Evolutionary conservation across 2,329 filamentous ascomycete genomes (phyloP).

Genomic region (Exophiala mesophila): DNA sequence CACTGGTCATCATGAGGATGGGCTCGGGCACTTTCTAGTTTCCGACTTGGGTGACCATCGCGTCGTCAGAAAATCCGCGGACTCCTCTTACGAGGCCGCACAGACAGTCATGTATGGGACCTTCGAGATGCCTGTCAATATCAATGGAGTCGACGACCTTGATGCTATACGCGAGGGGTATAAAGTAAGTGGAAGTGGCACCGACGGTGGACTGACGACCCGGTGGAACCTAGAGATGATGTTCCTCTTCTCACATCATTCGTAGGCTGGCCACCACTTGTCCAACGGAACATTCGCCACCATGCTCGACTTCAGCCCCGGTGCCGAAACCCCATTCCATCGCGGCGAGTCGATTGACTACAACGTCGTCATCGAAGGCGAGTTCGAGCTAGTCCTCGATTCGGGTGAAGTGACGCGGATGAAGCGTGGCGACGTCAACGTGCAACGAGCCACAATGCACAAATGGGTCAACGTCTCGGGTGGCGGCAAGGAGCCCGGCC

Average conservation of each 20-base stretch:
- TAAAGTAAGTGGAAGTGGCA: slow-evolving; percentile 16
- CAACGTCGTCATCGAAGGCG: slow-evolving; percentile 50
- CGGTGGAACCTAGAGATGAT: too few relatives aligned
- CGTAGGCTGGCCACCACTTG: neutral
- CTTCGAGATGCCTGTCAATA: slow-evolving; percentile 30
- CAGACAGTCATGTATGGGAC: slow-evolving; percentile 38
- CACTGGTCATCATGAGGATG: slow-evolving; percentile 33
- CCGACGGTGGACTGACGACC: too few relatives aligned
- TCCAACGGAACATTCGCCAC: neutral
- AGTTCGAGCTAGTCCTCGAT: slow-evolving; percentile 47
- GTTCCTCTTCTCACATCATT: too few relatives aligned
- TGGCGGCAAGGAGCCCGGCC: neutral
- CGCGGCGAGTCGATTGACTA: slow-evolving; percentile 51
- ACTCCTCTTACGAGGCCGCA: slow-evolving; percentile 28
- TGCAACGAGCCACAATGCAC: slow-evolving; percentile 44
- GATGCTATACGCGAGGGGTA: slow-evolving; percentile 28
- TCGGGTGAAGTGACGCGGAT: slow-evolving; percentile 44
- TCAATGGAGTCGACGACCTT: slow-evolving; percentile 34
- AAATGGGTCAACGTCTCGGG: slow-evolving; percentile 28
- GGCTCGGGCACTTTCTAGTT: slow-evolving; percentile 30
- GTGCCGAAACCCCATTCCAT: slow-evolving; percentile 44
- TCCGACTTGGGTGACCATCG: slow-evolving; percentile 27
- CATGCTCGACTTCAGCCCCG: slow-evolving; percentile 40
- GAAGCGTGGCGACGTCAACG: slow-evolving; percentile 47
- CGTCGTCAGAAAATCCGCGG: slow-evolving; percentile 26